Evolutionary conservation across 768 basidiomycete species (phyloP), one percentile per base, ranked within the genome.

Genomic region (Leucogyrophana mollusca): DNA sequence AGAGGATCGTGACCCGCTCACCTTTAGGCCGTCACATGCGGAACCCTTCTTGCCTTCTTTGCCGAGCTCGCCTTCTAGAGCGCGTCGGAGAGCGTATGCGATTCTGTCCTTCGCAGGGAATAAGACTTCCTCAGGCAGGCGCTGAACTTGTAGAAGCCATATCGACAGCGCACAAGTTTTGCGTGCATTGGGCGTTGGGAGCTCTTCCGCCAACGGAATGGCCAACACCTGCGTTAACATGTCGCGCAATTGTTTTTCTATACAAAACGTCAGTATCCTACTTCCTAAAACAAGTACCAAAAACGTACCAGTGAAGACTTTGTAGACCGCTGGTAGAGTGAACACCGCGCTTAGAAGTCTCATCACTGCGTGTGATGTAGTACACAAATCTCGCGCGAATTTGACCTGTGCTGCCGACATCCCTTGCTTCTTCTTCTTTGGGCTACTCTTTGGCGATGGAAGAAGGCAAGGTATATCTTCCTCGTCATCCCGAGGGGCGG

Each of bases 41-140:
- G 90, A 81, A 0, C 90, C 90, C 57, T 90, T 91, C 71, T 92
- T 92, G 9, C 90, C 90, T 61, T 93, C 90, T 60, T 88, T 89
- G 4, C 90, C 90, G 11, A 92, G 77, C 51, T 91, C 85, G 6
- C 90, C 90, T 45, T 87, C 85, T 48, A 93, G 77, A 20, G 85
- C 90, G 35, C 90, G 82, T 41, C 80, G 76, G 16, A 92, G 59
- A 3, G 87, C 86, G 47, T 79, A 81, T 2, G 83, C 76, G 25
- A 93, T 88, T 20, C 83, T 76, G 54, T 82, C 78, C 6, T 74
- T 77, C 5, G 85, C 79, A 5, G 84, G 83, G 9, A 67, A 56
- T 11, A 92, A 71, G 17, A 91, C 75, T 0, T 69, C 65, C 16
- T 70, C 64, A 17, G 90, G 84, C 8, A 92, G 73, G 6, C 85